phyloP scores from a whole-genome alignment of 805 yeast genomes.

The Scheffersomyces stipitis region DNA sequence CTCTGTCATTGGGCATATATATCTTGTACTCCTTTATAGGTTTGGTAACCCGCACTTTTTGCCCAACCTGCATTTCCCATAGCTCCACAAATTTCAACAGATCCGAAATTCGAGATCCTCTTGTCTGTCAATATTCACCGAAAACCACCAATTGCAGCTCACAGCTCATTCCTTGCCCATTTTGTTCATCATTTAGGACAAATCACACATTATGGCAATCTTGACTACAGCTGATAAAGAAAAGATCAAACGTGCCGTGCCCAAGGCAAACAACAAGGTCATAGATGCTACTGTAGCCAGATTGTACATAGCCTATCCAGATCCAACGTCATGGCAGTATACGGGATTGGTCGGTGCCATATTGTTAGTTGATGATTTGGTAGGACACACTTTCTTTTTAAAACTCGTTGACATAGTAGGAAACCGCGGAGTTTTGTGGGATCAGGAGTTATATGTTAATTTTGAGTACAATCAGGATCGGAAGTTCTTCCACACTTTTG shows the following conservation, averaged over 20 bases:
- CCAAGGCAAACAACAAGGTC: slow-evolving; percentile 83
- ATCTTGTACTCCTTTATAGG: too few species aligned
- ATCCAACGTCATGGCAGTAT: slow-evolving; percentile 74
- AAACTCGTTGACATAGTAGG: slow-evolving; percentile 86
- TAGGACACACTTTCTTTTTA: slow-evolving; percentile 90
- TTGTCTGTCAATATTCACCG: background rate
- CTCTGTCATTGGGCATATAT: too few species aligned
- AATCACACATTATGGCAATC: too few species aligned
- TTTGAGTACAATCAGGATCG: slow-evolving; percentile 93
- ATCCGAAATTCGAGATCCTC: too few species aligned
- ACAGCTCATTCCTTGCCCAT: background rate
- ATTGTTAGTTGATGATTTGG: slow-evolving; percentile 83
- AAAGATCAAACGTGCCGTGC: slow-evolving; percentile 82
- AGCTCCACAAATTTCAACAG: too few species aligned
- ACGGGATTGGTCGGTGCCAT: slow-evolving; percentile 91
- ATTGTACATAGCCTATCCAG: slow-evolving; percentile 86
- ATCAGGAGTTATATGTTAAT: slow-evolving; percentile 87
- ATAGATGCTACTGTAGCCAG: slow-evolving; percentile 90
- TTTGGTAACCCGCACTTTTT: too few species aligned
- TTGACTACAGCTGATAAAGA: slow-evolving; percentile 69
- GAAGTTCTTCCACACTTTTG: slow-evolving; percentile 92
- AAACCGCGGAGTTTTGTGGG: slow-evolving; percentile 90
- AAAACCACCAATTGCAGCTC: background rate
- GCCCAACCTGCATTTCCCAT: too few species aligned
- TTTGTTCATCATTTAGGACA: background rate